phyloP scores from a whole-genome alignment of 2,329 filamentous ascomycete genomes.

The Hypoxylon sp. region DNA sequence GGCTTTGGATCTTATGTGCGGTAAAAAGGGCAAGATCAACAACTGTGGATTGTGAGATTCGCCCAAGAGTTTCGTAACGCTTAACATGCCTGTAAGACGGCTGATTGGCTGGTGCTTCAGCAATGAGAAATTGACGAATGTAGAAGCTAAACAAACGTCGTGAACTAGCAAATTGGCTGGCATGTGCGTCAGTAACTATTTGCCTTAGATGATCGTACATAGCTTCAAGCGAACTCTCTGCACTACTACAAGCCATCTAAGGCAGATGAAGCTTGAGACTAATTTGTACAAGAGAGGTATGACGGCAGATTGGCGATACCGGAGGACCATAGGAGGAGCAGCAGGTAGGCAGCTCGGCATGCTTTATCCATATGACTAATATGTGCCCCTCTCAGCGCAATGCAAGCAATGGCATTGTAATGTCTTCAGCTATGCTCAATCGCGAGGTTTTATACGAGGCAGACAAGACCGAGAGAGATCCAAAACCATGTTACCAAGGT shows the following conservation, averaged over 20 bases:
- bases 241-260: constrained; percentile 5
- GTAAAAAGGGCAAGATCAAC: constrained; percentile 32
- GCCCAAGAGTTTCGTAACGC: constrained; percentile 28
- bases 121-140: constrained; percentile 24
- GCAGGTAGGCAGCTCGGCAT: constrained; percentile 1
- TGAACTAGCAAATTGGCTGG: neutral
- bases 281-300: constrained; percentile 28
- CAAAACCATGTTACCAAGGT: constrained; percentile 4
- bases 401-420: constrained; percentile 2
- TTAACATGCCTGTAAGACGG: constrained; percentile 20
- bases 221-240: constrained; percentile 11
- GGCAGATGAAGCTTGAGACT: constrained; percentile 3
- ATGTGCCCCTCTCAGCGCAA: constrained; percentile 6
- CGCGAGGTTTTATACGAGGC: constrained; percentile 24
- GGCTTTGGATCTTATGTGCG: constrained; percentile 28
- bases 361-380: constrained; percentile 25
- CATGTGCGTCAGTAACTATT: constrained; percentile 6
- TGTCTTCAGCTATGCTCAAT: constrained; percentile 12
- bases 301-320: constrained; percentile 40
- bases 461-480: neutral
- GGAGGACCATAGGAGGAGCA: constrained; percentile 29
- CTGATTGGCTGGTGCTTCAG: constrained; percentile 27
- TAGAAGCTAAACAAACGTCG: constrained; percentile 25
- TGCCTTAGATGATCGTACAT: constrained; percentile 13
- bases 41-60: constrained; percentile 9